Conservation (phyloP, 2,329 filamentous ascomycete genomes). For the Endoconidiophora polonica region DNA sequence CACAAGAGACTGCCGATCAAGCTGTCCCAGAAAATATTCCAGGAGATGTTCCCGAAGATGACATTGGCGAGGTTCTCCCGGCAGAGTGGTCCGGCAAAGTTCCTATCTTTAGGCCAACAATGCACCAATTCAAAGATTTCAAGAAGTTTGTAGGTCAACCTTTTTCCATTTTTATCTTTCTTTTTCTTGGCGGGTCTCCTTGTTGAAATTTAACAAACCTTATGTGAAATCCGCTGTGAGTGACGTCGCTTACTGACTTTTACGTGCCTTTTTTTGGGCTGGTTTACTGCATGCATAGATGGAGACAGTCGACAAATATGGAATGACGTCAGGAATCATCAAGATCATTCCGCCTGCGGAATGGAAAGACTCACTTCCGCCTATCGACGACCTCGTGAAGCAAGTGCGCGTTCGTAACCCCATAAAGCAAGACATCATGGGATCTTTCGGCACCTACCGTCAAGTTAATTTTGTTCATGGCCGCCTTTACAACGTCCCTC, state of each 20-base stretch:
- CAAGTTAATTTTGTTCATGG: slow-evolving; percentile 96
- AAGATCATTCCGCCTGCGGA: slow-evolving; percentile 88
- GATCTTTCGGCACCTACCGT: slow-evolving; percentile 84
- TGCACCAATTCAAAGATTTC: slow-evolving; percentile 90
- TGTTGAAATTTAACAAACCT: no score
- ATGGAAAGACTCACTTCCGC: slow-evolving; percentile 71
- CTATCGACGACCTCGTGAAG: slow-evolving; percentile 73
- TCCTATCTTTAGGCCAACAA: slow-evolving; percentile 86
- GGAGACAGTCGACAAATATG: slow-evolving; percentile 77
- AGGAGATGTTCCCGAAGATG: slow-evolving; percentile 29
- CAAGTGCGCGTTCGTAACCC: slow-evolving; percentile 87
- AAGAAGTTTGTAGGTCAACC: slow-evolving; percentile 56
- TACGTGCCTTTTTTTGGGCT: no score
- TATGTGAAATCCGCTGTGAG: slow-evolving; percentile 1
- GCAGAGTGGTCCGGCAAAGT: slow-evolving; percentile 85
- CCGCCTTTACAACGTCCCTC: slow-evolving; percentile 85
- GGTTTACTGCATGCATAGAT: slow-evolving; percentile 27
- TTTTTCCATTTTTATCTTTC: neutral
- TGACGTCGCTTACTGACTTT: neutral
- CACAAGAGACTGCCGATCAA: slow-evolving; percentile 1
- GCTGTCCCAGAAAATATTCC: neutral
- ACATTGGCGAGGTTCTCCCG: slow-evolving; percentile 64
- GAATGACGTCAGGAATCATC: slow-evolving; percentile 94
- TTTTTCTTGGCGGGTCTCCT: neutral
- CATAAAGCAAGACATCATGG: slow-evolving; percentile 96